Evolutionary conservation across 257 asterid species (phyloP).

Genomic region (Gardenia jasminoides): DNA sequence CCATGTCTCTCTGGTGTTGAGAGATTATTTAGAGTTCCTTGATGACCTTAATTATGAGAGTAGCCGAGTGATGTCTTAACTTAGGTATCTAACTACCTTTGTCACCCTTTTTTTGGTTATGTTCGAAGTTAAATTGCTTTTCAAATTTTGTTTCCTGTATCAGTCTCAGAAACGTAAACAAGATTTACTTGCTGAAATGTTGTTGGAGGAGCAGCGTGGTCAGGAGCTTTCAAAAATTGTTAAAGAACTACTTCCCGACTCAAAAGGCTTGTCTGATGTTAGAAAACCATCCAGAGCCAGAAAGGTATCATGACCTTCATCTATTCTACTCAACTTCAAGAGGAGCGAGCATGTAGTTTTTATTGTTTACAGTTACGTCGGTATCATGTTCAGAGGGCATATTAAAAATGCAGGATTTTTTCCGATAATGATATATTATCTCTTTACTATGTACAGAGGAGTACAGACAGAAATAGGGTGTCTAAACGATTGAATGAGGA

Average conservation of each 20-base stretch:
- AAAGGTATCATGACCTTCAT: conserved; percentile 45
- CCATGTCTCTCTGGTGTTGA: neutral
- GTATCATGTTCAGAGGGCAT: neutral
- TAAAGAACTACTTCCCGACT: conserved; percentile 41
- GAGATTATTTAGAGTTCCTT: neutral
- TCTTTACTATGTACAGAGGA: conserved; percentile 53
- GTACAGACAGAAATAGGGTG: conserved; percentile 54
- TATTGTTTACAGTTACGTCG: neutral
- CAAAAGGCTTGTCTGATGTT: conserved; percentile 41
- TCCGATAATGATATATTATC: neutral
- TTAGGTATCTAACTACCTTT: neutral
- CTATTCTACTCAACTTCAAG: neutral
- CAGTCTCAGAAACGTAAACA: conserved; percentile 62
- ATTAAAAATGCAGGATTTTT: neutral
- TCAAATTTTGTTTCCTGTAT: conserved; percentile 14
- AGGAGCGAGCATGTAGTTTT: neutral
- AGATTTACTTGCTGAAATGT: conserved; percentile 56
- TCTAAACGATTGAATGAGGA: conserved; percentile 62
- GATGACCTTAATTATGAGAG: neutral
- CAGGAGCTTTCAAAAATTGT: conserved; percentile 47
- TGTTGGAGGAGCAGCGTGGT: conserved; percentile 65
- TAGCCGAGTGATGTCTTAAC: neutral
- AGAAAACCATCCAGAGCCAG: conserved; percentile 50
- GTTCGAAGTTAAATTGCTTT: neutral
- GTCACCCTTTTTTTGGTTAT: neutral